A percentile compares a stretch with the other conserved stretches of the same genome.
These are phyloP conservation scores for Rhododendron mucronatum DNA, from an alignment of 148 eudicot species.

Conservation along the genomic window DNA sequence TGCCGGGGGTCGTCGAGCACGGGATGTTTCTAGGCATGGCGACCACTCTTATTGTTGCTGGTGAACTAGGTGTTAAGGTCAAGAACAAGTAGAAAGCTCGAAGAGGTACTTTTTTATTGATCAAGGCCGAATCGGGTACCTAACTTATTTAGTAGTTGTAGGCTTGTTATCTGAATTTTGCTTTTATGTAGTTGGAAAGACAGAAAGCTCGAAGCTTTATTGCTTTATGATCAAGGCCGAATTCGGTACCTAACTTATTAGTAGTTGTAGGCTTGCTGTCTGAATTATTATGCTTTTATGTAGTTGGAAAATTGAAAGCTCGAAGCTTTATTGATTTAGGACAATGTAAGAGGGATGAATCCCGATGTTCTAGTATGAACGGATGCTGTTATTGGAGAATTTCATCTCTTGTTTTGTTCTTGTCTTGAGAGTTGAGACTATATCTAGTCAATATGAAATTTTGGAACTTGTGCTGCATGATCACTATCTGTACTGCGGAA, in stretches of 20 bases:
- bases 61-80: slow-evolving; percentile 59
- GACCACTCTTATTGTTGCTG: slow-evolving; percentile 69
- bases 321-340: slow-evolving; percentile 2
- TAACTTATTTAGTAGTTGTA: slow-evolving; percentile 1
- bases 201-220: slow-evolving; percentile 9
- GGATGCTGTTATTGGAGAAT: slow-evolving; percentile 2
- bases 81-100: slow-evolving; percentile 33
- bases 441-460: neutral
- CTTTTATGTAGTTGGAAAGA: neutral
- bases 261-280: slow-evolving; percentile 1
- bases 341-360: slow-evolving; percentile 6
- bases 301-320: neutral
- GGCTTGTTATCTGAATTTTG: neutral
- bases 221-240: neutral
- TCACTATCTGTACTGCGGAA: neutral
- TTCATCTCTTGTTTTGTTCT: slow-evolving; percentile 7
- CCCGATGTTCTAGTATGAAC: slow-evolving; percentile 5
- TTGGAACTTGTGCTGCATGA: neutral
- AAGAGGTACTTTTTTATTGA: slow-evolving; percentile 13
- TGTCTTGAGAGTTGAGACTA: neutral
- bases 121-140: neutral
- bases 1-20: slow-evolving; percentile 81
- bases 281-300: neutral
- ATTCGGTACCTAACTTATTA: neutral
- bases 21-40: slow-evolving; percentile 91